Evolutionary conservation across 805 yeast species (phyloP).

Genomic region (Metschnikowia continentalis): DNA sequence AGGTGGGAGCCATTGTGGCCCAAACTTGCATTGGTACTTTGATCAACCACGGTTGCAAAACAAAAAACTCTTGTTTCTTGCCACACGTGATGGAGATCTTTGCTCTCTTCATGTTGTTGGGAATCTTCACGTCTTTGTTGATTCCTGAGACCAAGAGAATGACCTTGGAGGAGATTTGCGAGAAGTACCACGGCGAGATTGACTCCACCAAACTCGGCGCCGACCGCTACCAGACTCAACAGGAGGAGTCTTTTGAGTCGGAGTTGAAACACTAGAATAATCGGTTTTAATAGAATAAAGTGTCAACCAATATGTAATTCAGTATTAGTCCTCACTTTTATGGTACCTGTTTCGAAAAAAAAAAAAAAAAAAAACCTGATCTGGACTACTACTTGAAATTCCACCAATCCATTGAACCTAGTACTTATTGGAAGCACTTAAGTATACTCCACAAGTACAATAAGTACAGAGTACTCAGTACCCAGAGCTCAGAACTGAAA

Average conservation of each 20-base stretch:
- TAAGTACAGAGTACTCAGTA: too few species aligned
- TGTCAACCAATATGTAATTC: neutral
- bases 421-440: too few species aligned
- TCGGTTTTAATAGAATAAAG: neutral
- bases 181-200: slow-evolving; percentile 78
- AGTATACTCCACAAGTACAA: too few species aligned
- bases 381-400: too few species aligned
- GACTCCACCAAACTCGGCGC: slow-evolving; percentile 39
- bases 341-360: too few species aligned
- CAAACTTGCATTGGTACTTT: slow-evolving; percentile 85
- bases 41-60: slow-evolving; percentile 71
- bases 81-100: slow-evolving; percentile 93
- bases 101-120: slow-evolving; percentile 86
- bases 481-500: too few species aligned
- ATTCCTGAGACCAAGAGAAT: slow-evolving; percentile 90
- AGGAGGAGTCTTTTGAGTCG: slow-evolving; percentile 27
- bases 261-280: slow-evolving; percentile 24
- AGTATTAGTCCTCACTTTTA: too few species aligned
- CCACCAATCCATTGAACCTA: too few species aligned
- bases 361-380: too few species aligned
- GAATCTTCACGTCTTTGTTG: slow-evolving; percentile 59
- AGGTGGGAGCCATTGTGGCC: slow-evolving; percentile 89
- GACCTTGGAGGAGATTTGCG: slow-evolving; percentile 81
- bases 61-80: slow-evolving; percentile 63
- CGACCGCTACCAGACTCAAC: slow-evolving; percentile 34